Conservation (phyloP, 805 yeast genomes). For the Candida gorgasii region DNA sequence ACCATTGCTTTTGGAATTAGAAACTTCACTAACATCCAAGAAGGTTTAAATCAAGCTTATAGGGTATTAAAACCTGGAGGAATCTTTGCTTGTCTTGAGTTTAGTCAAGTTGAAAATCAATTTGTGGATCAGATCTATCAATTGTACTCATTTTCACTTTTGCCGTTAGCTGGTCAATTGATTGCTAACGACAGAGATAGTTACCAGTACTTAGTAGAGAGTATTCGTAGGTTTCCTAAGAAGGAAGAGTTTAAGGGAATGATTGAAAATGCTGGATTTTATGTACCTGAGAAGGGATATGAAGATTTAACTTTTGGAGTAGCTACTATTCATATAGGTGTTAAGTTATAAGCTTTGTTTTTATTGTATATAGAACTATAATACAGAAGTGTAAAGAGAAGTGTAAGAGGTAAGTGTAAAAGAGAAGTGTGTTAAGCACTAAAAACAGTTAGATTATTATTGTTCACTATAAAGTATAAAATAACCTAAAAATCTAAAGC, state of each 20-base stretch:
- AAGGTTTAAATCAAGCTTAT: slow-evolving; percentile 92
- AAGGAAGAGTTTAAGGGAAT: slow-evolving; percentile 88
- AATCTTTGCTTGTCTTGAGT: slow-evolving; percentile 93
- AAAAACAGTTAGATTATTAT: no score
- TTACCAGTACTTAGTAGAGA: slow-evolving; percentile 93
- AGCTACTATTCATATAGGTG: slow-evolving; percentile 94
- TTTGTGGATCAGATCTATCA: slow-evolving; percentile 75
- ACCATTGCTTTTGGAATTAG: slow-evolving; percentile 98
- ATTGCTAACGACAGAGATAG: slow-evolving; percentile 95
- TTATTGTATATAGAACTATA: slow-evolving; percentile 5
- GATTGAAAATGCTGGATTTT: slow-evolving; percentile 95
- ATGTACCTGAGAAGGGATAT: slow-evolving; percentile 82
- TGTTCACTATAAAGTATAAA: no score
- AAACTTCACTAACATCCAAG: slow-evolving; percentile 92
- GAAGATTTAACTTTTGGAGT: slow-evolving; percentile 93
- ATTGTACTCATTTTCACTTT: slow-evolving; percentile 80
- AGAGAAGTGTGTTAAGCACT: no score
- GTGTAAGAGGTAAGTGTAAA: no score
- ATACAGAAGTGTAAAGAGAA: no score
- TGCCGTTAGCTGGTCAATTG: slow-evolving; percentile 94
- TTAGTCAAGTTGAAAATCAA: slow-evolving; percentile 85
- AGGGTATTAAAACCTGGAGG: slow-evolving; percentile 97
- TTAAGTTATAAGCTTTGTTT: slow-evolving; percentile 44
- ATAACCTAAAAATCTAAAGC: no score
- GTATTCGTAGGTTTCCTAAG: slow-evolving; percentile 86